Conservation (phyloP, 192 early-diverging fungal species). For the Podila horticola region DNA sequence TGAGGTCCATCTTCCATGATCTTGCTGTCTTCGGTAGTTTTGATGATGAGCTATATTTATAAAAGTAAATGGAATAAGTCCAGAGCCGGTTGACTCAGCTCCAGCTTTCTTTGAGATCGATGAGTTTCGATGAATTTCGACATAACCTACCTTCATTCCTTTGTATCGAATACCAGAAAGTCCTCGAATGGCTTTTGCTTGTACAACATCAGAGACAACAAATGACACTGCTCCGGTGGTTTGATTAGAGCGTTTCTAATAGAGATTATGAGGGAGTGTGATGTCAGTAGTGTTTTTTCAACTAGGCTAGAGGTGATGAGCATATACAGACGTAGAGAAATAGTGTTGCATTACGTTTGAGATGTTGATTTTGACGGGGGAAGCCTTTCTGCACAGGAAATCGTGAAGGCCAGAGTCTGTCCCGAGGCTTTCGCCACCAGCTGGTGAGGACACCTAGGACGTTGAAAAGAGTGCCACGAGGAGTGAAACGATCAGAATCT, state of each 20-base stretch:
- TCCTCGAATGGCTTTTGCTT: not conserved
- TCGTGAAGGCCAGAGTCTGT: constrained; percentile 22
- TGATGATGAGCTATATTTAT: constrained; percentile 19
- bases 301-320: not conserved
- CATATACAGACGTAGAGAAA: not conserved
- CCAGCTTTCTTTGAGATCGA: no score
- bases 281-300: not conserved
- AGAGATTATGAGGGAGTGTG: not conserved
- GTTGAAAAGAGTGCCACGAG: not conserved
- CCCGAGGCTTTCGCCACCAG: not conserved
- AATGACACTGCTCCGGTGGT: not conserved
- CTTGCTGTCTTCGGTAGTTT: constrained; percentile 13
- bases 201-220: not conserved
- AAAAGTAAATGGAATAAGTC: not conserved
- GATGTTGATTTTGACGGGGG: constrained; percentile 16
- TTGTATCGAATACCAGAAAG: constrained; percentile 3
- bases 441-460: not conserved
- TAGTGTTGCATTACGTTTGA: constrained; percentile 11
- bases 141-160: not conserved
- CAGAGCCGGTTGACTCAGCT: no score
- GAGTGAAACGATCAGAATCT: not conserved
- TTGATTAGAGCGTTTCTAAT: not conserved
- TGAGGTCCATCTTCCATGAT: not conserved
- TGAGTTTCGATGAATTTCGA: not conserved
- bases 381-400: constrained; percentile 19